phyloP scores from a whole-genome alignment of 345 rosid species.

The Cardamine resedifolia region DNA sequence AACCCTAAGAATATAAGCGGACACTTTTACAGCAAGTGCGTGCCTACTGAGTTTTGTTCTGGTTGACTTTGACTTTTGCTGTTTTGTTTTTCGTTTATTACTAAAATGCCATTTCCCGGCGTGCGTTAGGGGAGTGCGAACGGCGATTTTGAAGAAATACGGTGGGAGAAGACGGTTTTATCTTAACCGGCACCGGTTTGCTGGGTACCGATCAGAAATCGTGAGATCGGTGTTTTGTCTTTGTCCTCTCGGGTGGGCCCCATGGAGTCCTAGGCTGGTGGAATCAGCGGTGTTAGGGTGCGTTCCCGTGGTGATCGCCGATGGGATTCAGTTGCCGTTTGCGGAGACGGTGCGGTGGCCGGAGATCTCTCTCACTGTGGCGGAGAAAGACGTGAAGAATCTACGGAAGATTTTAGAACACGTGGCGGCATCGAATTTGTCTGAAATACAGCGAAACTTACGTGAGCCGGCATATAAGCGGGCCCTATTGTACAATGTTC shows the following conservation, averaged over 20 bases:
- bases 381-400: slow-evolving; percentile 71
- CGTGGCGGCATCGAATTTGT: slow-evolving; percentile 76
- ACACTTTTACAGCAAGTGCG: slow-evolving; percentile 89
- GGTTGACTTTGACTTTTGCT: slow-evolving; percentile 7
- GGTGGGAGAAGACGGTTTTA: slow-evolving; percentile 68
- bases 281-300: slow-evolving; percentile 89
- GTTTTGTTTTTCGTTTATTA: not conserved
- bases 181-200: slow-evolving; percentile 69
- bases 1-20: slow-evolving; percentile 94
- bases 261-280: slow-evolving; percentile 95
- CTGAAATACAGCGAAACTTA: slow-evolving; percentile 60
- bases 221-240: slow-evolving; percentile 79
- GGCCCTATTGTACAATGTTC: slow-evolving; percentile 66
- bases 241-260: slow-evolving; percentile 98
- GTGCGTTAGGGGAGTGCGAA: slow-evolving; percentile 70
- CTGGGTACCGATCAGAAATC: slow-evolving; percentile 83
- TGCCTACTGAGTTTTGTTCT: not conserved
- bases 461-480: slow-evolving; percentile 57
- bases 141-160: slow-evolving; percentile 74
- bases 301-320: slow-evolving; percentile 88
- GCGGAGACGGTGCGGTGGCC: slow-evolving; percentile 64
- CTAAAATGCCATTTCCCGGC: slow-evolving; percentile 9
- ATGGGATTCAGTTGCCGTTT: slow-evolving; percentile 82
- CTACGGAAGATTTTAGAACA: slow-evolving; percentile 59
- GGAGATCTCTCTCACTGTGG: slow-evolving; percentile 76